phyloP scores from a whole-genome alignment of 805 yeast species.

The Candida qinlingensis region DNA sequence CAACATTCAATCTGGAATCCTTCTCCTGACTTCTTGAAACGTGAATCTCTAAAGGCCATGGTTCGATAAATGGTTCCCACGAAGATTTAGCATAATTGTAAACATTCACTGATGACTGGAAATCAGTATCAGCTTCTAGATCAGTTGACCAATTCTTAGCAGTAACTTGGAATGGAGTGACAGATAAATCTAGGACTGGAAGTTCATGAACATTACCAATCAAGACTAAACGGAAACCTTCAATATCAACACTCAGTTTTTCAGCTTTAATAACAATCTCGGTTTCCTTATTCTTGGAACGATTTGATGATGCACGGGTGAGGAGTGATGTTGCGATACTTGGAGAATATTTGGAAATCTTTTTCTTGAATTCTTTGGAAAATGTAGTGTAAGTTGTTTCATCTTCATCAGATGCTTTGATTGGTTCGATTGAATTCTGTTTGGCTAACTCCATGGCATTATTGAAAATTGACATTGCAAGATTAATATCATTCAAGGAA shows the following conservation, averaged over 20 bases:
- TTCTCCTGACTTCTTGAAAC: conserved; percentile 46
- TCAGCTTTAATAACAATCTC: conserved; percentile 60
- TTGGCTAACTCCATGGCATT: conserved; percentile 51
- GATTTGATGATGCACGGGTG: conserved; percentile 31
- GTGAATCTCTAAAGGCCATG: conserved; percentile 76
- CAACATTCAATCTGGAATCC: conserved; percentile 48
- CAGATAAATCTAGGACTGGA: conserved; percentile 75
- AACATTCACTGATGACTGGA: conserved; percentile 66
- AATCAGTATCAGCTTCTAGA: conserved; percentile 57
- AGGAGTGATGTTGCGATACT: conserved; percentile 48
- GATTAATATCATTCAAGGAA: conserved; percentile 78
- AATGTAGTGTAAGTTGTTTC: conserved; percentile 32
- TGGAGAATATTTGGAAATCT: conserved; percentile 62
- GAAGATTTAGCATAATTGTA: conserved; percentile 85
- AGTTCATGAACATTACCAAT: conserved; percentile 90
- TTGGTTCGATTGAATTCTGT: conserved; percentile 16
- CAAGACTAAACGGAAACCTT: conserved; percentile 74
- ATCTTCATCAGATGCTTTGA: conserved; percentile 8
- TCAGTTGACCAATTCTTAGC: conserved; percentile 88
- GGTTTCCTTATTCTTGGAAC: conserved; percentile 21
- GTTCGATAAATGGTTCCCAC: conserved; percentile 93
- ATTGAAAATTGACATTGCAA: conserved; percentile 71
- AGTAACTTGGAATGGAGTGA: conserved; percentile 60
- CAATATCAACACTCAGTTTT: conserved; percentile 55
- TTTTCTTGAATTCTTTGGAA: conserved; percentile 59